Base-by-base conservation (phyloP, 768 basidiomycete genomes). In the Mycena pura region DNA sequence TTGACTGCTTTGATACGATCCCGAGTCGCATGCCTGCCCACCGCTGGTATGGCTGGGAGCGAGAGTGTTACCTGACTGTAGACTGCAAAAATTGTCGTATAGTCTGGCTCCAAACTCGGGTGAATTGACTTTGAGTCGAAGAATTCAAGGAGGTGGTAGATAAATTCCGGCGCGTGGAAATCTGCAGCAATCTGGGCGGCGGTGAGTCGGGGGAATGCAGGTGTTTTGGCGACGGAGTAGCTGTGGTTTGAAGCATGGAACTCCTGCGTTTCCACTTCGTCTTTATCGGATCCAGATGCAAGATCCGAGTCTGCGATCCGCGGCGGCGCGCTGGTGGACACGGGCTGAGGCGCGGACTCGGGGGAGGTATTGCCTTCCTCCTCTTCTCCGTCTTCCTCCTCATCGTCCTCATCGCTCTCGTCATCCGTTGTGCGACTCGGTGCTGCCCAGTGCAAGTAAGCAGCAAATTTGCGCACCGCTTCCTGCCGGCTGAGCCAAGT, bases 401-500 rank as follows among this genome's bases (percentile, higher is more conserved):
- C 46, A 17, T 22, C 46, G n/a, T 31, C 46, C 10, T 10, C 46
- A 3, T 31, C 46, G 17, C 29, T 21, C 3, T 47, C n/a, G n/a
- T 31, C 19, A 8, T 13, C 15, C 3, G 43, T 44, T 14, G 17
- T 6, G 17, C 46, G 46, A 14, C 31, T 41, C 5, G 52, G 52
- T 8, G 44, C 25, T 1, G 52, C 41, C 52, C 52, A 54, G 11
- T 54, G 39, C 4, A 54, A 41, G 27, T 29, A 54, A 4, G 27
- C 8, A 3, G 29, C 21, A 21, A 54, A 54, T 19, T 43, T 54
- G 11, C 34, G 27, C 2, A 54, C 39, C 9, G 38, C 4, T 48
- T 80, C 78, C 31, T 74, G 74, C 3, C 70, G 65, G 2, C 58
- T 39, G 0, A 80, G 63, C 73, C 73, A 77, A 2, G 27, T 29